Percentiles rank a stretch among this genome's conserved stretches.
phyloP scores from a whole-genome alignment of 441 rosid genomes.

The Populus hybrid region DNA sequence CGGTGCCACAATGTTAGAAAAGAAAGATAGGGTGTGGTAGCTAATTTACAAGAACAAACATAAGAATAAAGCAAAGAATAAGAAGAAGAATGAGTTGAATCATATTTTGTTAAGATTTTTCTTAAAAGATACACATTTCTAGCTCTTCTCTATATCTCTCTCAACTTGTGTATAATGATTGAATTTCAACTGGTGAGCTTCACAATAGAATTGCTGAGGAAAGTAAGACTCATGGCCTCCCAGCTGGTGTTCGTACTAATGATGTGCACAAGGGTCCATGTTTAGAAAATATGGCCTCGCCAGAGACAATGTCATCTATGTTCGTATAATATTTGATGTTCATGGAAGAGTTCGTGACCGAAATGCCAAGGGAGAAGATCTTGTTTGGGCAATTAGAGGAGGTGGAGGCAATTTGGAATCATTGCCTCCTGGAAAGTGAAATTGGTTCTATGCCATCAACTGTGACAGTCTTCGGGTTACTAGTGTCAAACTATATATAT shows the following conservation, averaged over 20 bases:
- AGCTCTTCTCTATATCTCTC: no score
- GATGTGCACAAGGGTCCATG: constrained; percentile 60
- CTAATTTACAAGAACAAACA: no score
- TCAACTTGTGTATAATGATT: no score
- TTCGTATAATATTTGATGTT: constrained; percentile 44
- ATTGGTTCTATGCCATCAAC: constrained; percentile 52
- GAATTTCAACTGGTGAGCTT: no score
- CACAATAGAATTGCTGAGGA: constrained; percentile 37
- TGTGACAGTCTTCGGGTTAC: constrained; percentile 51
- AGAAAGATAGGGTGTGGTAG: no score
- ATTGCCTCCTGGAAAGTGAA: constrained; percentile 55
- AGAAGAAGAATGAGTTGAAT: no score
- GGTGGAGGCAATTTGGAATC: constrained; percentile 60
- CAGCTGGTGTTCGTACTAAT: not conserved
- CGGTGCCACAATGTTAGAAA: constrained; percentile 24
- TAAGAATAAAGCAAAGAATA: no score
- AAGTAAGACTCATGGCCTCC: not conserved
- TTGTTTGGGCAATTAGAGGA: constrained; percentile 71
- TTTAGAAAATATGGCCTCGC: constrained; percentile 67
- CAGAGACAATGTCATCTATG: constrained; percentile 60
- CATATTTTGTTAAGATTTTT: no score
- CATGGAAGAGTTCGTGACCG: constrained; percentile 51
- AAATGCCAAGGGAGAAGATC: constrained; percentile 63
- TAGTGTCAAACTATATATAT: no score
- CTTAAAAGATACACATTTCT: no score